phyloP scores from a whole-genome alignment of 2,329 filamentous ascomycete species.

The Penicillium sp. region DNA sequence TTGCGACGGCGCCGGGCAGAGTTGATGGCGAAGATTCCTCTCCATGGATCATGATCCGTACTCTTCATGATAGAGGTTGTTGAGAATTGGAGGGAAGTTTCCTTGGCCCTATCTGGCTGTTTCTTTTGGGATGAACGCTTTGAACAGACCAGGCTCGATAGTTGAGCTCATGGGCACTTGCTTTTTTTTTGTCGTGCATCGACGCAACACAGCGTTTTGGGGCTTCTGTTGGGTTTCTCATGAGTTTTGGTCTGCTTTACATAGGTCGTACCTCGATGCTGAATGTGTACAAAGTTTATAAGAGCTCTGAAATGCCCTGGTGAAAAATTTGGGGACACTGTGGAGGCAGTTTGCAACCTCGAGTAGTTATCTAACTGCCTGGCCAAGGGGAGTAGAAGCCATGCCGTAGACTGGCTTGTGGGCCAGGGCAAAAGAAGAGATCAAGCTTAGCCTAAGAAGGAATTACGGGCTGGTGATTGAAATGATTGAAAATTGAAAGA shows the following conservation, averaged over 20 bases:
- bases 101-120: background rate
- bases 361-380: no score
- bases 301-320: no score
- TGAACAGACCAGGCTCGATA: background rate
- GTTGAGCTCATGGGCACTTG: background rate
- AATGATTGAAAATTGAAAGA: background rate
- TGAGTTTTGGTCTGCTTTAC: background rate
- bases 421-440: no score
- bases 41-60: conserved; percentile 15
- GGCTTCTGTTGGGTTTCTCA: background rate
- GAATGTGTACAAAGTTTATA: background rate
- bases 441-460: no score
- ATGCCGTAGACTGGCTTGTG: no score
- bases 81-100: background rate
- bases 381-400: no score
- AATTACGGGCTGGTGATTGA: background rate
- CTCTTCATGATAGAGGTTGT: background rate
- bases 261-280: background rate
- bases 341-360: no score
- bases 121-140: background rate
- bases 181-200: background rate
- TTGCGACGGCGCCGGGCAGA: conserved; percentile 56
- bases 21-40: conserved; percentile 17
- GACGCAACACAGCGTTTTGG: background rate
- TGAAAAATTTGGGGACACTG: no score